Evolutionary conservation across 495 filamentous ascomycete genomes (phyloP), one percentile per base, ranked within the genome.

Genomic region (Penicillium roqueforti): DNA sequence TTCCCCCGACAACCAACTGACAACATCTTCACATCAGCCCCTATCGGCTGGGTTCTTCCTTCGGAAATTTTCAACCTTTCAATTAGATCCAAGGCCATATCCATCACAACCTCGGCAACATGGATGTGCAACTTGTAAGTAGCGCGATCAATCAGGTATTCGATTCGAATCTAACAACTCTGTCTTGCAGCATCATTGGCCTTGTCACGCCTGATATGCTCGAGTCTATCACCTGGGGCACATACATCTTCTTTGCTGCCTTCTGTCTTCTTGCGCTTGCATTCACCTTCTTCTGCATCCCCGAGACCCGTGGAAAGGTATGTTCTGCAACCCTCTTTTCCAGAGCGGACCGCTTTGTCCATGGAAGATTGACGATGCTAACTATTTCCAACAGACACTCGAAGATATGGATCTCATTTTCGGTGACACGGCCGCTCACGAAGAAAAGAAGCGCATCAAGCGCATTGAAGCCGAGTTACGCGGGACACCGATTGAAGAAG

Each of bases 181-280:
- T 14, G 23, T 32, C 28, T 31, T 29, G 29, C 28, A 73, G 83
- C 58, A 83, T 84, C 58, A 85, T 91, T 51, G 86, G 86, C 19
- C 79, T 88, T 67, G 85, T 89, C 18, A 91, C 87, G 0, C 87
- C 87, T 0, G 81, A 86, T 58, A 87, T 92, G 86, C 77, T 93
- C 11, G 71, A 75, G 18, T 63, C 73, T 34, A 86, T 91, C 57
- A 78, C 80, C 3, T 92, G 86, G 70, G 88, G 88, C 53, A 90
- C 88, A 8, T 92, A 88, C 59, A 83, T 91, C 54, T 80, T 92
- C 61, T 92, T 92, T 60, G 88, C 87, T 0, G 58, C 85, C 6
- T 73, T 91, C 49, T 88, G 83, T 53, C 83, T 84, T 50, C 57
- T 86, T 6, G 87, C 85, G 64, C 80, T 67, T 45, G 78, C 40